Percentiles rank a stretch among this genome's conserved stretches.
Evolutionary conservation across 805 yeast genomes (phyloP).

Genomic region (Ogataea philodendri): DNA sequence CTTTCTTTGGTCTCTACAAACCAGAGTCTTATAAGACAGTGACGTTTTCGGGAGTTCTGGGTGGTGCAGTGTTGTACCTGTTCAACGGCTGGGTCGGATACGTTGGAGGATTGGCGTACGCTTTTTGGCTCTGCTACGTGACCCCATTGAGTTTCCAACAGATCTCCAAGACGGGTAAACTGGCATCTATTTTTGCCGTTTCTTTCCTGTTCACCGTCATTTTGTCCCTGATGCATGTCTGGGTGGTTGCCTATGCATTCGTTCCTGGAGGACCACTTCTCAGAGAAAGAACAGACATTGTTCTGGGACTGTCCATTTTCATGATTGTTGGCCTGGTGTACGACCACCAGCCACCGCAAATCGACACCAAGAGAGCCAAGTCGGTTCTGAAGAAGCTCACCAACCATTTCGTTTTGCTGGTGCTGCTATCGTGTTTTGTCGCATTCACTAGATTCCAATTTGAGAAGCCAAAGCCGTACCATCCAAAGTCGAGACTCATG

Average conservation of each 20-base stretch:
- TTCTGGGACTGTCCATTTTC: slow-evolving; percentile 55
- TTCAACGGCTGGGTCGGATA: slow-evolving; percentile 71
- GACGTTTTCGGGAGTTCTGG: slow-evolving; percentile 43
- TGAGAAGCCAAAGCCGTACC: slow-evolving; percentile 62
- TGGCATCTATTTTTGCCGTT: slow-evolving; percentile 51
- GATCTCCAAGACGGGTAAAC: slow-evolving; percentile 35
- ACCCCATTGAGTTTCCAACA: slow-evolving; percentile 61
- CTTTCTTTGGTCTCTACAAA: slow-evolving; percentile 43
- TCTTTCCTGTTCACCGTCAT: slow-evolving; percentile 51
- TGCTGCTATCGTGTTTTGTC: slow-evolving; percentile 48
- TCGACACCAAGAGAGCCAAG: slow-evolving; percentile 9
- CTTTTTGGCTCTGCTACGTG: slow-evolving; percentile 60
- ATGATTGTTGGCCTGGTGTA: slow-evolving; percentile 50
- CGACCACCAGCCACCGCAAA: slow-evolving; percentile 13
- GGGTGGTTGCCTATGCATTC: slow-evolving; percentile 98
- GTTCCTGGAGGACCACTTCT: slow-evolving; percentile 90
- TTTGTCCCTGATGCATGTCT: slow-evolving; percentile 77
- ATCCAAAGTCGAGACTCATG: slow-evolving; percentile 66
- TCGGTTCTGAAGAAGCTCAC: slow-evolving; percentile 20
- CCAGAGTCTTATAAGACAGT: slow-evolving; percentile 23
- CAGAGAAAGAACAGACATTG: slow-evolving; percentile 83
- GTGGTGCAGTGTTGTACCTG: slow-evolving; percentile 49
- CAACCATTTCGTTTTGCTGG: slow-evolving; percentile 34
- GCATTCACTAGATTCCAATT: slow-evolving; percentile 58
- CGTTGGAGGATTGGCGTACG: slow-evolving; percentile 63